phyloP scores from a whole-genome alignment of 306 rosid species.

The Oemleria cerasiformis region DNA sequence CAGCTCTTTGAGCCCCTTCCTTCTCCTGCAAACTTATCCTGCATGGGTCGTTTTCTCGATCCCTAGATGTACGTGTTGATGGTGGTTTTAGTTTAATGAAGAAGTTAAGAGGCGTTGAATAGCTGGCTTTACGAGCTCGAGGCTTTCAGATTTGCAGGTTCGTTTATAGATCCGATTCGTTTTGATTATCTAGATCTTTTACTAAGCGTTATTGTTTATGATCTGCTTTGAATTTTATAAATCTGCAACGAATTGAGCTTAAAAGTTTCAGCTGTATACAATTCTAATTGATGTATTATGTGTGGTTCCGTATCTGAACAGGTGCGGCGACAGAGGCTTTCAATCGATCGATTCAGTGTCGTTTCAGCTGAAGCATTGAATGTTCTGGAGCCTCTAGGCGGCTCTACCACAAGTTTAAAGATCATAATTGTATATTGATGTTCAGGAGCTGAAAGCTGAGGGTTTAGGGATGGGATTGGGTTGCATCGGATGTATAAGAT shows the following conservation, averaged over 20 bases:
- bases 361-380: neutral
- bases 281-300: neutral
- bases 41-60: rapidly evolving
- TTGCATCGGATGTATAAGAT: slow-evolving; percentile 23
- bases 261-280: neutral
- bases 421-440: neutral
- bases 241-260: neutral
- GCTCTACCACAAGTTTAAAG: neutral
- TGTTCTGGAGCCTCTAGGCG: neutral
- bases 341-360: too few species aligned
- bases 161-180: neutral
- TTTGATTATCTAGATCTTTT: neutral
- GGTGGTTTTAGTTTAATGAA: slow-evolving; percentile 1
- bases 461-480: neutral
- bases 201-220: too few species aligned
- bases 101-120: neutral
- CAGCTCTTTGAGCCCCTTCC: neutral
- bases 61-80: slow-evolving; percentile 17
- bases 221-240: neutral
- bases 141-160: neutral
- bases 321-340: neutral
- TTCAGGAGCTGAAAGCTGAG: neutral
- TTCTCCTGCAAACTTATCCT: slow-evolving; percentile 4
- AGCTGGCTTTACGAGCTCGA: neutral
- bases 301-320: neutral